Base-by-base conservation (phyloP, 2,329 filamentous ascomycete genomes). In the Alternaria tenuissima region DNA sequence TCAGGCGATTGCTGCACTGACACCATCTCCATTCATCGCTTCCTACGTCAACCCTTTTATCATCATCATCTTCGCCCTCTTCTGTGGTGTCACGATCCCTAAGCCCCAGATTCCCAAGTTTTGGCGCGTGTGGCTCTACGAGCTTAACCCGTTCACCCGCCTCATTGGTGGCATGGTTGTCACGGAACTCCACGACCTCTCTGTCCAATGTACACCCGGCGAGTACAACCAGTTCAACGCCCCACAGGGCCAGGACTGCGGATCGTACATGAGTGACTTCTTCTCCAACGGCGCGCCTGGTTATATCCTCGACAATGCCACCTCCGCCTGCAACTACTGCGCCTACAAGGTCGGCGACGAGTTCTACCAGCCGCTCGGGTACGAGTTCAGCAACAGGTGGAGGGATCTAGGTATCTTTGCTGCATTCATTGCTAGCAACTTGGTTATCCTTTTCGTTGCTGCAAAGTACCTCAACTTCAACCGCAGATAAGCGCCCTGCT, bases 81-180 rank as follows among this genome's bases (percentile, higher is more conserved):
- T 96, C 87, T 96, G 92, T 72, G 93, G 93, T 78, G 93, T 96
- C 62, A 91, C 91, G 0, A 91, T 96, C 52, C 90, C 93, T 0
- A 87, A 89, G 42, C 86, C 89, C 0, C 88, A 91, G 77, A 96
- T 96, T 80, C 90, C 91, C 2, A 81, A 80, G 2, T 93, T 93
- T 80, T 95, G 91, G 91, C 86, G 89, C 34, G 83, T 86, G 1
- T 95, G 91, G 92, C 83, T 95, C 7, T 94, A 94, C 81, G 83
- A 94, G 77, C 87, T 96, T 16, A 89, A 93, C 73, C 92, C 92
- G 3, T 93, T 95, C 78, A 96, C 91, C 0, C 88, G 91, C 7
- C 86, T 96, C 30, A 92, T 96, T 69, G 84, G 89, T 49, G 91
- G 91, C 57, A 92, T 93, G 83, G 87, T 94, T 16, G 89, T 90